Evolutionary conservation across 176 grass and related monocot genomes (phyloP).

Genomic region (Triticum urartu): DNA sequence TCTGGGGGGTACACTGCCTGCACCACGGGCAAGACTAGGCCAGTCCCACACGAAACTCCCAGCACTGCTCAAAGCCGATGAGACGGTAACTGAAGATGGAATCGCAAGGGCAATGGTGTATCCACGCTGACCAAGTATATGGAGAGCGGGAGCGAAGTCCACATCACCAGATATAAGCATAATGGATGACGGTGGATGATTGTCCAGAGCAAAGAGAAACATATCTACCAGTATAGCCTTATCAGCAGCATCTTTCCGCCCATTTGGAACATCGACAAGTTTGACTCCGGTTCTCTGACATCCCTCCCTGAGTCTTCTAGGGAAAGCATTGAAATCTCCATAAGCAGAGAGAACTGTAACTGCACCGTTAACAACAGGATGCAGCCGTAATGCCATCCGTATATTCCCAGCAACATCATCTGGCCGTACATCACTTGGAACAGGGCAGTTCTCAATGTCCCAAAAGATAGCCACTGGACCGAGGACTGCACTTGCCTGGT

Average conservation of each 20-base stretch:
- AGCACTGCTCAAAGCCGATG: slow-evolving; percentile 72
- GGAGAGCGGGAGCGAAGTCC: slow-evolving; percentile 77
- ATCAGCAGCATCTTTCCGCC: slow-evolving; percentile 82
- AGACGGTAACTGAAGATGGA: slow-evolving; percentile 66
- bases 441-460: slow-evolving; percentile 96
- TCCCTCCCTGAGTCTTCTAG: slow-evolving; percentile 85
- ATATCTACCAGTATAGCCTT: slow-evolving; percentile 85
- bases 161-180: slow-evolving; percentile 91
- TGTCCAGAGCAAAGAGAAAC: slow-evolving; percentile 84
- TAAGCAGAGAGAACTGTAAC: slow-evolving; percentile 90
- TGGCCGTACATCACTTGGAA: slow-evolving; percentile 80
- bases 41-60: slow-evolving; percentile 81
- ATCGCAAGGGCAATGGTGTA: slow-evolving; percentile 74
- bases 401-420: slow-evolving; percentile 91
- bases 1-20: slow-evolving; percentile 58
- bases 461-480: slow-evolving; percentile 87
- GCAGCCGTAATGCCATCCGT: slow-evolving; percentile 67
- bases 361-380: slow-evolving; percentile 67
- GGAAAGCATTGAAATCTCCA: slow-evolving; percentile 94
- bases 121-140: slow-evolving; percentile 81
- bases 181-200: slow-evolving; percentile 68
- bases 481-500: slow-evolving; percentile 39
- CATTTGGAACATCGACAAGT: slow-evolving; percentile 86
- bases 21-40: slow-evolving; percentile 71
- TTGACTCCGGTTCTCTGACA: slow-evolving; percentile 90